phyloP scores from a whole-genome alignment of 2,329 filamentous ascomycete species.

The Madurella fahalii region DNA sequence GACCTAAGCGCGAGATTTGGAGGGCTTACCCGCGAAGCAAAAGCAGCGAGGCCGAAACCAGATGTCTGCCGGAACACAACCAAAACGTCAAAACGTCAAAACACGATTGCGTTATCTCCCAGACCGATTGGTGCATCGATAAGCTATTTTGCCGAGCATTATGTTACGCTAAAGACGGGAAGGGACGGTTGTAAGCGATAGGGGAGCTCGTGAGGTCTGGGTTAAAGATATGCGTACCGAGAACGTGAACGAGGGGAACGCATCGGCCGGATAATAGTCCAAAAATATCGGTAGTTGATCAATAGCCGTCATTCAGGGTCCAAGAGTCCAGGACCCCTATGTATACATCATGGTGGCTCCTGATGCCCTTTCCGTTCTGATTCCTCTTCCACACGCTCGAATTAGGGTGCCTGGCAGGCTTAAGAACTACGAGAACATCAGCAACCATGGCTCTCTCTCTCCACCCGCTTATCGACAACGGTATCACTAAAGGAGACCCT shows the following conservation, averaged over 20 bases:
- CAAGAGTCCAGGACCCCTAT: not conserved
- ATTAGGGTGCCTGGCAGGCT: not conserved
- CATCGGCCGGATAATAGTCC: not conserved
- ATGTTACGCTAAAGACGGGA: not conserved
- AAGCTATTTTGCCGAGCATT: not conserved
- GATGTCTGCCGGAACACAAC: too few species aligned
- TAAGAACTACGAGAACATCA: not conserved
- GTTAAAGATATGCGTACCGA: too few species aligned
- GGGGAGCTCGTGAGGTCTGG: too few species aligned
- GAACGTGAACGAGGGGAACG: not conserved
- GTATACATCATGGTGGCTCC: not conserved
- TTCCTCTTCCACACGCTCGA: not conserved
- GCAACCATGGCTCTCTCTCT: constrained; percentile 41
- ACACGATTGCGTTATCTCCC: not conserved
- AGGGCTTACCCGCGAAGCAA: too few species aligned
- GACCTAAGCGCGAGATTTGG: too few species aligned
- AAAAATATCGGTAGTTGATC: not conserved
- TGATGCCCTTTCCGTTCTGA: not conserved
- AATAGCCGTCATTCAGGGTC: not conserved
- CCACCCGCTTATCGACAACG: constrained; percentile 61
- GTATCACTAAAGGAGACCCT: constrained; percentile 51
- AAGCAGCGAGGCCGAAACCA: too few species aligned
- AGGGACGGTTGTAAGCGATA: not conserved
- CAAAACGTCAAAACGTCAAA: too few species aligned
- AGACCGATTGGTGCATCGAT: not conserved